These are phyloP conservation scores for Centrapalus pauciflorus DNA, from an alignment of 129 eudicot species.

Conservation along the genomic window DNA sequence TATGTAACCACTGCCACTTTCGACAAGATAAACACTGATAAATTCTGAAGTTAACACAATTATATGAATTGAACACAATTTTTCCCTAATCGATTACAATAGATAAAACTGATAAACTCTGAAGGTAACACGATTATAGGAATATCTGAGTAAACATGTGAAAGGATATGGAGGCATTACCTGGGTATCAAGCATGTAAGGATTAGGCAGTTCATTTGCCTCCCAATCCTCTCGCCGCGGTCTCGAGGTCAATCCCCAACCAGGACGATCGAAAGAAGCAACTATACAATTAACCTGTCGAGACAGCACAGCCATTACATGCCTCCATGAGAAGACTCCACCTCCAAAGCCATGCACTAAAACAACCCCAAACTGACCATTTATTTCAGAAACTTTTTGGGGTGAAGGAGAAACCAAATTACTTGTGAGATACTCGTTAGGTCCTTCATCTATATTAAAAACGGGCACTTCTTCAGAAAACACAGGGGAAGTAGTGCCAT, in stretches of 20 bases:
- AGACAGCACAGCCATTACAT: slow-evolving; percentile 70
- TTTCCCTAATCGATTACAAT: no score
- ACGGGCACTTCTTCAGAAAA: slow-evolving; percentile 56
- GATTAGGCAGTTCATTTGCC: slow-evolving; percentile 76
- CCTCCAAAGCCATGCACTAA: slow-evolving; percentile 98
- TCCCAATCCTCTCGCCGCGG: slow-evolving; percentile 80
- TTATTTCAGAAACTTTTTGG: slow-evolving; percentile 44
- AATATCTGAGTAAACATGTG: no score
- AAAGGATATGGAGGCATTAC: slow-evolving; percentile 28
- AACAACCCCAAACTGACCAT: slow-evolving; percentile 71
- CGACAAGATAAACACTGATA: no score
- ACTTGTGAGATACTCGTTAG: slow-evolving; percentile 35
- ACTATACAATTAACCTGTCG: slow-evolving; percentile 75
- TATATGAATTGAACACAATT: no score
- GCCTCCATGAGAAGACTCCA: slow-evolving; percentile 97
- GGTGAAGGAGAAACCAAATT: slow-evolving; percentile 24
- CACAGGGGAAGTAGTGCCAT: slow-evolving; percentile 44
- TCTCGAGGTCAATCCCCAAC: slow-evolving; percentile 98
- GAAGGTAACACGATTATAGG: no score
- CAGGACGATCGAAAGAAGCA: slow-evolving; percentile 93
- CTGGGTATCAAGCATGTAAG: slow-evolving; percentile 97
- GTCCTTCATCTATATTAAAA: slow-evolving; percentile 43
- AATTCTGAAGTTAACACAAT: no score
- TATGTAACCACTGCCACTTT: no score
- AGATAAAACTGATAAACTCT: no score